Base-by-base conservation (phyloP, 306 rosid species). In the Prinsepia uniflora region DNA sequence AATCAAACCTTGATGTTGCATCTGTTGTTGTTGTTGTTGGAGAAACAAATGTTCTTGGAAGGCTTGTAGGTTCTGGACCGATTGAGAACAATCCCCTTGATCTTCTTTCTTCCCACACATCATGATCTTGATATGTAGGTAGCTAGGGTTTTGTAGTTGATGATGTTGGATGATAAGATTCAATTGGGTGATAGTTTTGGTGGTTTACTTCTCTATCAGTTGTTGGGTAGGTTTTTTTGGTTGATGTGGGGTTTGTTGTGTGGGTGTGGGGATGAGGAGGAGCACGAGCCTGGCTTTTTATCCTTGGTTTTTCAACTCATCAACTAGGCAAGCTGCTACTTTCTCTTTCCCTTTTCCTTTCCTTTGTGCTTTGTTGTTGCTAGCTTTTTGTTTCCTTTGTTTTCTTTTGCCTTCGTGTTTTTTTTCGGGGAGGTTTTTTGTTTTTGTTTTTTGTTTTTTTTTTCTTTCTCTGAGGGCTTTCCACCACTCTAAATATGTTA, bases 401-500 rank as follows among this genome's bases (percentile, higher is more conserved):
- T 62, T 86, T 65, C 52, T 54, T 65, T 58, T 20, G 13, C 10
- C 7, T 46, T 24, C 30, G 30, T 43, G 5, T 3, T 40, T 42
- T 1, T 50, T n/a, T n/a, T n/a, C n/a, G n/a, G n/a, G n/a, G n/a
- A n/a, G n/a, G n/a, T n/a, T 22, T 30, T 9, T 22, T 56, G 12
- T 66, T 34, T 48, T 17, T 49, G 45, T 66, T 15, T 66, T 34
- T 67, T 17, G 34, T 57, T 66, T 15, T n/a, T 11, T 53, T 64
- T 10, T 43, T 41, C 43, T 69, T 81, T 67, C 52, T 73, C 82
- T 67, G 72, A 77, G 75, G 47, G 42, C 81, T 72, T 69, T 54
- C 77, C 96, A 81, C 83, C 82, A 76, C 84, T 73, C 87, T 81
- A 83, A 87, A 85, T 80, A 78, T 79, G 76, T 86, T 86, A 84